Conservation (phyloP, 495 filamentous ascomycete species). For the Penicillium tannophilum region DNA sequence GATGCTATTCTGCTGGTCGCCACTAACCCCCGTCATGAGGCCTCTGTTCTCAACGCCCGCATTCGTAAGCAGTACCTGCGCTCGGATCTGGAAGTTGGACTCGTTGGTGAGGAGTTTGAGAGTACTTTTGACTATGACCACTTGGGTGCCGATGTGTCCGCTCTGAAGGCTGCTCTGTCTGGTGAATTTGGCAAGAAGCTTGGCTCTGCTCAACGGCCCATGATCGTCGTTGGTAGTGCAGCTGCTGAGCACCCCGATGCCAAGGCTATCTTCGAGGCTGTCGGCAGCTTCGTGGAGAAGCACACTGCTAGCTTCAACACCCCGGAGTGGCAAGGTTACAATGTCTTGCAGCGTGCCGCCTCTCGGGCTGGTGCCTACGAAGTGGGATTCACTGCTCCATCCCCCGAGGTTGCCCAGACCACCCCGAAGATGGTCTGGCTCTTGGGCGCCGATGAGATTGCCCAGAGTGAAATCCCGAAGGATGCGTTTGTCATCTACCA, state of each 20-base stretch:
- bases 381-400: conserved; percentile 87
- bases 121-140: conserved; percentile 93
- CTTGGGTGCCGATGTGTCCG: conserved; percentile 72
- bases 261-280: conserved; percentile 86
- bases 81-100: conserved; percentile 88
- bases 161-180: conserved; percentile 81
- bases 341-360: conserved; percentile 89
- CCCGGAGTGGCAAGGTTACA: conserved; percentile 95
- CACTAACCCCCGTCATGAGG: conserved; percentile 93
- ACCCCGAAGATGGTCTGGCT: conserved; percentile 96
- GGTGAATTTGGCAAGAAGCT: conserved; percentile 92
- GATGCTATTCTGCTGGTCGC: conserved; percentile 90
- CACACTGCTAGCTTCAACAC: conserved; percentile 84
- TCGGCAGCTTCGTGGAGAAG: conserved; percentile 90
- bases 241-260: conserved; percentile 87
- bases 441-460: conserved; percentile 90
- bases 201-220: conserved; percentile 80
- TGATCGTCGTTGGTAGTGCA: conserved; percentile 93
- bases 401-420: conserved; percentile 71
- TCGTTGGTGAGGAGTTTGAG: conserved; percentile 88
- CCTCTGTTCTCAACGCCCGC: conserved; percentile 89
- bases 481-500: conserved; percentile 97
- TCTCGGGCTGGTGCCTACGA: conserved; percentile 93
- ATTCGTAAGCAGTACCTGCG: conserved; percentile 97
- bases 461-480: conserved; percentile 78